Evolutionary conservation across 495 filamentous ascomycete species (phyloP).

Genomic region (Geoglossum glabrum): DNA sequence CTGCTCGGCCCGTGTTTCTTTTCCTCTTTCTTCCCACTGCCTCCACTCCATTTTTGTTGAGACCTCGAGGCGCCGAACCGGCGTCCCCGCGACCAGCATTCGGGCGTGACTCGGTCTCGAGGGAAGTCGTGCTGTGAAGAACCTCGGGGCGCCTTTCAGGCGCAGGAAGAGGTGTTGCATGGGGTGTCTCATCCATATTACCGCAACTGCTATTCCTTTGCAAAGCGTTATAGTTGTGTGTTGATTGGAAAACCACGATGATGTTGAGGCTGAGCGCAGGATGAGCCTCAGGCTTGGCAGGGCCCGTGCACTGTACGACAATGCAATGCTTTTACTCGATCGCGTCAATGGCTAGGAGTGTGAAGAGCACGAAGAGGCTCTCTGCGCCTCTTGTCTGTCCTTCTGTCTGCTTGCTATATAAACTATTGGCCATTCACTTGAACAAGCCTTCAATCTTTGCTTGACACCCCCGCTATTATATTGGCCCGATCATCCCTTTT

Average conservation of each 20-base stretch:
- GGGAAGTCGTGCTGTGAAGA: not conserved
- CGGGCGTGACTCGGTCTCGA: not conserved
- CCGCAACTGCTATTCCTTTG: not conserved
- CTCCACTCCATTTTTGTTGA: slow-evolving; percentile 9
- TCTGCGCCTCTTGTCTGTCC: too few relatives aligned
- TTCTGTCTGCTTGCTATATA: too few relatives aligned
- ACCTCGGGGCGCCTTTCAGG: not conserved
- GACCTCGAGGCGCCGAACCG: not conserved
- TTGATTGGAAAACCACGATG: not conserved
- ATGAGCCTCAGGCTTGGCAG: not conserved
- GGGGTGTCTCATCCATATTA: not conserved
- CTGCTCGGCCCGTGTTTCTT: slow-evolving; percentile 43
- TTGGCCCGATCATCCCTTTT: not conserved
- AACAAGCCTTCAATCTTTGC: too few relatives aligned
- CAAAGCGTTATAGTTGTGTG: too few relatives aligned
- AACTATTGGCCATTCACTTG: too few relatives aligned
- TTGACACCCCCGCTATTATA: too few relatives aligned
- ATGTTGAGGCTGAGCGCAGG: not conserved
- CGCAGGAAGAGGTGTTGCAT: not conserved
- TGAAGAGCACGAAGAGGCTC: too few relatives aligned
- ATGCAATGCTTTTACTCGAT: not conserved
- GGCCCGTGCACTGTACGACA: not conserved
- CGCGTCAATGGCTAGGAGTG: not conserved
- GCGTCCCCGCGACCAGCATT: not conserved
- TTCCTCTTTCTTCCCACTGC: slow-evolving; percentile 29